Evolutionary conservation across 352 stramenopile species (phyloP).

Genomic region (Phytopythium boreale): DNA sequence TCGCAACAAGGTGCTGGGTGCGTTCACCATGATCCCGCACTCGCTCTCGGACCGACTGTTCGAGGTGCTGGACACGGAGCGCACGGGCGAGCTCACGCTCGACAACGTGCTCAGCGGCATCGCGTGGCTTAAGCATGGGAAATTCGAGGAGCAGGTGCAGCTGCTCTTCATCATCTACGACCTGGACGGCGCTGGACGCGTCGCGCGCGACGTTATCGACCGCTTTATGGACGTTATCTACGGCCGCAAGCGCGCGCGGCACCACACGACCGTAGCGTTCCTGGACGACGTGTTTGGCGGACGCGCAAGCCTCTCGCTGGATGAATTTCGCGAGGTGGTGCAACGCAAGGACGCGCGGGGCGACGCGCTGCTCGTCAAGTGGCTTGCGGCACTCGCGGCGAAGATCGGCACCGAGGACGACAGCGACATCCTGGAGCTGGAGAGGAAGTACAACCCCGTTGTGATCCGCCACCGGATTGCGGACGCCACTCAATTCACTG

Average conservation of each 20-base stretch:
- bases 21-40: slow-evolving; percentile 78
- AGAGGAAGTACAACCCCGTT: slow-evolving; percentile 78
- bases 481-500: slow-evolving; percentile 62
- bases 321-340: slow-evolving; percentile 62
- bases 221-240: slow-evolving; percentile 88
- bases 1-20: slow-evolving; percentile 70
- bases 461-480: slow-evolving; percentile 78
- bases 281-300: slow-evolving; percentile 59
- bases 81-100: slow-evolving; percentile 56
- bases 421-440: slow-evolving; percentile 60
- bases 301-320: slow-evolving; percentile 35
- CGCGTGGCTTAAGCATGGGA: slow-evolving; percentile 72
- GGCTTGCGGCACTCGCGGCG: slow-evolving; percentile 59
- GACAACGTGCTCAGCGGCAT: slow-evolving; percentile 65
- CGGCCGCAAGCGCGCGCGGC: slow-evolving; percentile 45
- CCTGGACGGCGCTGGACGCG: slow-evolving; percentile 50
- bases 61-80: slow-evolving; percentile 77
- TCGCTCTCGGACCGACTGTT: slow-evolving; percentile 83
- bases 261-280: slow-evolving; percentile 41
- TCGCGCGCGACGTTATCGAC: slow-evolving; percentile 69
- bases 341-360: slow-evolving; percentile 49
- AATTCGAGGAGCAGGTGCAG: slow-evolving; percentile 67
- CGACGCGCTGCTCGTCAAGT: slow-evolving; percentile 57
- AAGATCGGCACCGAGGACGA: slow-evolving; percentile 73
- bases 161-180: slow-evolving; percentile 87